These are phyloP conservation scores for Fusarium nematophilum DNA, from an alignment of 2,329 filamentous ascomycete species.

Conservation along the genomic window DNA sequence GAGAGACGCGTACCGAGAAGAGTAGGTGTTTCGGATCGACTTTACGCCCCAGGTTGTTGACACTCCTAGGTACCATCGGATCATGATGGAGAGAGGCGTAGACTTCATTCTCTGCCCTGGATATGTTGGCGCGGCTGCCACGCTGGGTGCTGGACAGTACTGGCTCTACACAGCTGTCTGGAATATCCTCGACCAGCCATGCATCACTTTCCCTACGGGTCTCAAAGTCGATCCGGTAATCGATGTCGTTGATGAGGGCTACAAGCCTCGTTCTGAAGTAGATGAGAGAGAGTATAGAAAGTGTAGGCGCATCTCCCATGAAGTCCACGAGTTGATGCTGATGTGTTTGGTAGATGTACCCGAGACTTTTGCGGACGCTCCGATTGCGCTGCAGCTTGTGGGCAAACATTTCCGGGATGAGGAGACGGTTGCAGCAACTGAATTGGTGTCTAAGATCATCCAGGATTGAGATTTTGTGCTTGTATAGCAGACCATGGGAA, in stretches of 20 bases:
- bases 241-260: slow-evolving; percentile 13
- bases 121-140: slow-evolving; percentile 37
- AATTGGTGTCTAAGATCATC: slow-evolving; percentile 22
- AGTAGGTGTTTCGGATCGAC: neutral
- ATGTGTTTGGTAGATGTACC: too few relatives aligned
- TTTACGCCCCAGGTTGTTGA: too few relatives aligned
- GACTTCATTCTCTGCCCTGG: slow-evolving; percentile 45
- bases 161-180: slow-evolving; percentile 47
- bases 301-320: too few relatives aligned
- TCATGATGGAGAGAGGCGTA: slow-evolving; percentile 37
- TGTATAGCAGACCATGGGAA: too few relatives aligned
- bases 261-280: too few relatives aligned
- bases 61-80: slow-evolving; percentile 14
- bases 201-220: slow-evolving; percentile 42
- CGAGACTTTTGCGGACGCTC: slow-evolving; percentile 22
- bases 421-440: slow-evolving; percentile 27
- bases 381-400: slow-evolving; percentile 38
- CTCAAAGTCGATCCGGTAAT: slow-evolving; percentile 14
- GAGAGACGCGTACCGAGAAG: slow-evolving; percentile 26
- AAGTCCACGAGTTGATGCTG: too few relatives aligned
- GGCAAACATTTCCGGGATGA: slow-evolving; percentile 39
- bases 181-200: slow-evolving; percentile 48
- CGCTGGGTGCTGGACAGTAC: slow-evolving; percentile 36
- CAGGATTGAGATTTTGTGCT: too few relatives aligned
- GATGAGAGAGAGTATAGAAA: too few relatives aligned